Evolutionary conservation across 768 basidiomycete genomes (phyloP), one percentile per base, ranked within the genome.

Genomic region (Harrya chromipes): DNA sequence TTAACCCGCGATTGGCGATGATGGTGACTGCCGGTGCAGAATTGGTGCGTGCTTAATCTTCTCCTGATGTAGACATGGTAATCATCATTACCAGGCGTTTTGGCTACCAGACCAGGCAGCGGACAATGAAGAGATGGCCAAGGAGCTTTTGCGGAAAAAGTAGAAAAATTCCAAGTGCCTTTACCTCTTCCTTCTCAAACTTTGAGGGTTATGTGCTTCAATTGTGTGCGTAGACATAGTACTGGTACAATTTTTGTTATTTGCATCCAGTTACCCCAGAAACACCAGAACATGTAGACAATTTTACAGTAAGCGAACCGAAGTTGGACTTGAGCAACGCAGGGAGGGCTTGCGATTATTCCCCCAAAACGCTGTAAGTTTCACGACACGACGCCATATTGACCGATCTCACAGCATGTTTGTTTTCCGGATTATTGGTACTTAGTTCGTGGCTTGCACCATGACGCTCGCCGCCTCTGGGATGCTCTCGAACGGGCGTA

Each of bases 1-100:
- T 94, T 66, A 98, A 97, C 65, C 94, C 94, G 8, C 81, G 90
- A 49, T 77, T 80, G 52, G 85, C 86, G 26, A 95, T 97, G 92
- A 77, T 97, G 76, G 84, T 81, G 50, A 82, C 82, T 11, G 91
- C 90, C 23, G 91, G 92, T 16, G 75, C 81, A 52, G 91, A 94
- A 63, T 64, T 97, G 73, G 94, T 94, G 56, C 56, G 78, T 68
- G 45, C n/a, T 52, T 21, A 1, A 20, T 54, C 35, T 55, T 49
- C 27, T 29, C 16, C 27, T 19, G 16, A 16, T 40, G n/a, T 21
- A 19, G 37, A 27, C 8, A 17, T 19, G 19, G 19, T 38, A 10
- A 36, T 63, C n/a, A 69, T 20, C 33, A 27, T 73, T 33, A 26
- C 11, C 46, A 83, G 82, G 77, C 83, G 0, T 78, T 85, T 57